phyloP scores from a whole-genome alignment of 176 grass and related monocot species.

The Chloris gayana region DNA sequence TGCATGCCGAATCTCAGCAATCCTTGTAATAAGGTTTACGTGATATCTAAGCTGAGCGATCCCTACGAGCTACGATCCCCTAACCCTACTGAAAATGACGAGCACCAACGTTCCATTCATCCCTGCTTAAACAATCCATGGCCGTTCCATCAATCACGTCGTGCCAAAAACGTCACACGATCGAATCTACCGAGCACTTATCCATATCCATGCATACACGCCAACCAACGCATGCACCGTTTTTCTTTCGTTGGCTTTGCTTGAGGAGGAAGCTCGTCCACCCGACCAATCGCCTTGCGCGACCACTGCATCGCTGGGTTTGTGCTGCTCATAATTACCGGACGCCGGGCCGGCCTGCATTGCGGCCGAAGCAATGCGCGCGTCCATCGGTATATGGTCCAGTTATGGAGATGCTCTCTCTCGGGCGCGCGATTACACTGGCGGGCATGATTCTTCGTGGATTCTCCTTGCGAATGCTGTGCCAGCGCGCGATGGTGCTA shows the following conservation, averaged over 20 bases:
- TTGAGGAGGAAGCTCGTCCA: constrained; percentile 14
- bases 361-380: constrained; percentile 10
- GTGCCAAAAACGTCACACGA: not conserved
- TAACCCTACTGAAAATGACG: constrained; percentile 16
- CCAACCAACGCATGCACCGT: not conserved
- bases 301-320: not conserved
- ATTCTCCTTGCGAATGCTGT: not conserved
- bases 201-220: no score
- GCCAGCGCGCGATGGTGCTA: not conserved
- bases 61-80: not conserved
- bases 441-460: not conserved
- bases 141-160: constrained; percentile 1
- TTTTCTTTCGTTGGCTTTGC: constrained; percentile 18
- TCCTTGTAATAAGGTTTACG: no score
- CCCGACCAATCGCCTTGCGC: not conserved
- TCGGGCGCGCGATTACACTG: not conserved
- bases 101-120: not conserved
- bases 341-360: constrained; percentile 18
- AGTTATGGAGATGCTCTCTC: constrained; percentile 23
- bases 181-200: not conserved
- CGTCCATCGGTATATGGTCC: not conserved
- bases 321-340: constrained; percentile 27
- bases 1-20: no score
- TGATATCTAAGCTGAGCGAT: no score
- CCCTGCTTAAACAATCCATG: not conserved